Evolutionary conservation across 225 moss, liverwort and hornwort genomes (phyloP).

Genomic region (Bryum argenteum): DNA sequence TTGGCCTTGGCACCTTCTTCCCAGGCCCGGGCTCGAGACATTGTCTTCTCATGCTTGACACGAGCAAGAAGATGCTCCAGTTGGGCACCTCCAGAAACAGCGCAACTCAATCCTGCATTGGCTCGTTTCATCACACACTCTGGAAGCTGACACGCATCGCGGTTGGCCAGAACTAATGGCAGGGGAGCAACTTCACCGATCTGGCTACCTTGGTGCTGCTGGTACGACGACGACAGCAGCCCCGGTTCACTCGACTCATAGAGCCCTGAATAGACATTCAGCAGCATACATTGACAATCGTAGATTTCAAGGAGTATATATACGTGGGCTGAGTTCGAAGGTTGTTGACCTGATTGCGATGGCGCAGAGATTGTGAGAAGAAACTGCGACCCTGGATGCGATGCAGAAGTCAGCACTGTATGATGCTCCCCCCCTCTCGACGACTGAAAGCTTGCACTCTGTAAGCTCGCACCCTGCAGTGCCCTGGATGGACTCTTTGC

Average conservation of each 20-base stretch:
- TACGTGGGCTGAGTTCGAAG: not conserved
- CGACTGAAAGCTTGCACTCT: constrained; percentile 30
- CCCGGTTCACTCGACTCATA: constrained; percentile 32
- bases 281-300: constrained; percentile 7
- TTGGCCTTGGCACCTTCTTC: constrained; percentile 51
- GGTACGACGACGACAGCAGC: constrained; percentile 3
- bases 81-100: constrained; percentile 38
- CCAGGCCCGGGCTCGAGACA: constrained; percentile 45
- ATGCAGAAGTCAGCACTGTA: constrained; percentile 25
- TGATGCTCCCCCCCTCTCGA: constrained; percentile 31
- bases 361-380: constrained; percentile 41
- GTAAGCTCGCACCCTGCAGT: not conserved
- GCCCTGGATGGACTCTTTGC: constrained; percentile 14
- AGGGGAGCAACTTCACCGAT: constrained; percentile 6
- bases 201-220: constrained; percentile 31
- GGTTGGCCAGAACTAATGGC: not conserved
- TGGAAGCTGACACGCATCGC: constrained; percentile 42
- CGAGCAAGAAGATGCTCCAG: constrained; percentile 54
- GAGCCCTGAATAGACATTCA: constrained; percentile 12
- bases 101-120: constrained; percentile 31
- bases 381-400: constrained; percentile 41
- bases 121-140: constrained; percentile 45
- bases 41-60: constrained; percentile 45
- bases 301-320: not conserved
- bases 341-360: constrained; percentile 34